Base-by-base conservation (phyloP, 345 rosid species). In the Cardamine occulta region DNA sequence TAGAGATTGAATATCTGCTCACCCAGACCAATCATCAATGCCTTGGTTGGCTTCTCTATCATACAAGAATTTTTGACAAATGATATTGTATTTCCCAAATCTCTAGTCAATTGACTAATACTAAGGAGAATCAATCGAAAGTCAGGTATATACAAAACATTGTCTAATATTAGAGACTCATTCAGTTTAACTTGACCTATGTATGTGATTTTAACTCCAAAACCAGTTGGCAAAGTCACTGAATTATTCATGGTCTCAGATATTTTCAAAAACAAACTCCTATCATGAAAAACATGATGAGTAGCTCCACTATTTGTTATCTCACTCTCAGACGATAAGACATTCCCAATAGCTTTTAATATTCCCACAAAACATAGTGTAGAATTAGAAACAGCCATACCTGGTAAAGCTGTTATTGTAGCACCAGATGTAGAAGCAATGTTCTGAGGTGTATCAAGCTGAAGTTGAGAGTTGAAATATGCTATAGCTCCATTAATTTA, bases 191-290 rank as follows among this genome's bases (percentile, higher is more conserved):
- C 6, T 0, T 12, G 6, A 12, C 45, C 15, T 12, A 40, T 40
- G 0, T 15, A 0, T 3, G 45, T 40, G 1, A 40, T 40, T 0
- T 40, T 40, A 1, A 40, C 47, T 0, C 6, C n/a, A 40, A 40
- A 40, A 4, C n/a, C n/a, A 40, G 12, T 1, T n/a, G n/a, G n/a
- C n/a, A n/a, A n/a, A n/a, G n/a, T n/a, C n/a, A n/a, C n/a, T n/a
- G n/a, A n/a, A n/a, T n/a, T 40, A 40, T 40, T 13, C n/a, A 12
- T 13, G 5, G 6, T 13, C 2, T 40, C n/a, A 13, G 0, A 4
- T 0, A 40, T 0, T 13, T 0, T 4, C 5, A 12, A 0, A 4
- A 12, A 40, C 2, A 40, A 1, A 4, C 2, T 4, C 7, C 5
- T 40, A 40, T 40, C 47, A 40, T 40, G 47, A 13, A 6, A 40